phyloP scores from a whole-genome alignment of 1,284 basidiomycete genomes.

The Ganoderma sinense region DNA sequence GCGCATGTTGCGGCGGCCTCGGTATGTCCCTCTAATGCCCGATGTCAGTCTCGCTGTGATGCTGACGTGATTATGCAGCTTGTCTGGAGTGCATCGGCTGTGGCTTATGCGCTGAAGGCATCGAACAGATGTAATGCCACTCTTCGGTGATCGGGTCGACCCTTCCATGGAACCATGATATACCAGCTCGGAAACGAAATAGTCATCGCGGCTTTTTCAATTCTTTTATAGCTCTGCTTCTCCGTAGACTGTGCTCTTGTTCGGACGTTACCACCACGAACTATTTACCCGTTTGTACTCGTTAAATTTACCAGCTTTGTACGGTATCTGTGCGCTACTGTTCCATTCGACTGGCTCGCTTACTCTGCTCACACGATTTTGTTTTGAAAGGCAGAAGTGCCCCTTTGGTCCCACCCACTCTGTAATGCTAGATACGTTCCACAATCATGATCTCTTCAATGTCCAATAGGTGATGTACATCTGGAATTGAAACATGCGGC shows the following conservation, averaged over 20 bases:
- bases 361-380: not conserved
- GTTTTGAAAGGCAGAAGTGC: not conserved
- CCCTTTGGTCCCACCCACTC: not conserved
- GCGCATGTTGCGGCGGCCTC: constrained; percentile 32
- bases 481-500: no score
- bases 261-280: not conserved
- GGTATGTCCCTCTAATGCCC: constrained; percentile 16
- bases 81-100: constrained; percentile 33
- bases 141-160: not conserved
- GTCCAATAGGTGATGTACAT: not conserved
- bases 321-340: no score
- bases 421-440: no score
- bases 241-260: not conserved
- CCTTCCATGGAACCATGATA: not conserved
- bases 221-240: not conserved
- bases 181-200: not conserved
- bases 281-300: not conserved
- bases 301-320: no score
- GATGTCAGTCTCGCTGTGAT: not conserved
- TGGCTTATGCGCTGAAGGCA: constrained; percentile 30
- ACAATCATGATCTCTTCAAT: not conserved
- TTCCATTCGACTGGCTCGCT: not conserved
- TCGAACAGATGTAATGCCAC: constrained; percentile 22
- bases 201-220: not conserved
- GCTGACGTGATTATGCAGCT: constrained; percentile 6